These are phyloP conservation scores for Zymoseptoria passerinii DNA, from an alignment of 2,329 filamentous ascomycete species.

Conservation along the genomic window DNA sequence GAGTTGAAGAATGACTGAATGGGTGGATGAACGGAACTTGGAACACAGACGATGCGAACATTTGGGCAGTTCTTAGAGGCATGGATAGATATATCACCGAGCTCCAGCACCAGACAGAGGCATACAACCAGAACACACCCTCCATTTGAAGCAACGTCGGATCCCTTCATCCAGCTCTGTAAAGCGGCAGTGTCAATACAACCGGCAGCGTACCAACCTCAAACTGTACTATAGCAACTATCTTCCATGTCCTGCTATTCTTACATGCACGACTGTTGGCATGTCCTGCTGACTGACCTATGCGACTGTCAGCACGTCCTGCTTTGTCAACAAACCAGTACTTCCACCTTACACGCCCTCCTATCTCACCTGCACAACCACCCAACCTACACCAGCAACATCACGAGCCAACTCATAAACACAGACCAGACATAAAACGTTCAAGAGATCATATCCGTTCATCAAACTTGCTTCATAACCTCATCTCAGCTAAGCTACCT, in stretches of 20 bases:
- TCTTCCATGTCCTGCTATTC: too few relatives aligned
- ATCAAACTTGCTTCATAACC: background rate
- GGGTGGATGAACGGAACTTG: background rate
- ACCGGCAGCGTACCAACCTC: background rate
- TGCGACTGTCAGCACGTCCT: too few relatives aligned
- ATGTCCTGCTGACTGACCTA: too few relatives aligned
- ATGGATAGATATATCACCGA: background rate
- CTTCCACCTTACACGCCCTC: too few relatives aligned
- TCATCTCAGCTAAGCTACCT: background rate
- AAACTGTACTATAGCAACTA: background rate
- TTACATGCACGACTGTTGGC: too few relatives aligned
- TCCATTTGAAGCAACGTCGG: background rate
- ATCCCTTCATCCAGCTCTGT: background rate
- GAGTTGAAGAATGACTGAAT: conserved; percentile 1
- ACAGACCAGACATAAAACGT: background rate
- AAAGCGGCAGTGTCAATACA: background rate
- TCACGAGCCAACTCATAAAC: background rate
- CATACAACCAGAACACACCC: background rate
- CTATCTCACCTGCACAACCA: too few relatives aligned
- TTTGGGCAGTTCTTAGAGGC: background rate
- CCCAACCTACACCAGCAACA: background rate
- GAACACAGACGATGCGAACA: background rate
- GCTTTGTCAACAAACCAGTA: too few relatives aligned
- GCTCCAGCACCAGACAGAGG: background rate
- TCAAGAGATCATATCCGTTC: background rate